phyloP scores from a whole-genome alignment of 2,329 filamentous ascomycete genomes.

The Chlorencoelia australis region DNA sequence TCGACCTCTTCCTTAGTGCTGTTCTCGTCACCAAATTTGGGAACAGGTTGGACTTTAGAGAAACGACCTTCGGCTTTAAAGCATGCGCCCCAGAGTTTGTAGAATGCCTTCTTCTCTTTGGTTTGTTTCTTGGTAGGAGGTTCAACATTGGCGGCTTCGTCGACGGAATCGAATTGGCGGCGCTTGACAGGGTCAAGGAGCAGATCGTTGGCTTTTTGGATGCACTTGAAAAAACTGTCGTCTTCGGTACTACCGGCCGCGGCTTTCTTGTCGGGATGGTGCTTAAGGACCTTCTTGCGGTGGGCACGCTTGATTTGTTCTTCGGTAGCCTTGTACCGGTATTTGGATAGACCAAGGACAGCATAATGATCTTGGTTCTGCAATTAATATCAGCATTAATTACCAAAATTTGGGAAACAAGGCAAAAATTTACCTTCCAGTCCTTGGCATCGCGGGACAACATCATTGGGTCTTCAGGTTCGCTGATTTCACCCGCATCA shows the following conservation, averaged over 20 bases:
- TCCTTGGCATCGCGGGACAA: slow-evolving; percentile 92
- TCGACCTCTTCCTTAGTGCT: slow-evolving; percentile 85
- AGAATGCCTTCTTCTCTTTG: slow-evolving; percentile 71
- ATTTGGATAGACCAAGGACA: slow-evolving; percentile 84
- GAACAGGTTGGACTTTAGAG: slow-evolving; percentile 83
- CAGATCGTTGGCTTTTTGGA: slow-evolving; percentile 93
- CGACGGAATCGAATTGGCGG: slow-evolving; percentile 92
- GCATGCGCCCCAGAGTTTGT: slow-evolving; percentile 84
- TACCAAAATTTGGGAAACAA: not conserved
- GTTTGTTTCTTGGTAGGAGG: slow-evolving; percentile 87
- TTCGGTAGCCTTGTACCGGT: slow-evolving; percentile 85
- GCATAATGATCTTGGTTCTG: slow-evolving; percentile 96
- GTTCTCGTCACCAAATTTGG: slow-evolving; percentile 73
- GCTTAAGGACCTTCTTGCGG: slow-evolving; percentile 98
- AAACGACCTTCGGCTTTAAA: slow-evolving; percentile 92
- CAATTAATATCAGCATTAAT: slow-evolving; percentile 10
- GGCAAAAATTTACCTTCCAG: slow-evolving; percentile 68
- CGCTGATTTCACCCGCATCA: slow-evolving; percentile 83
- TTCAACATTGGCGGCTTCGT: slow-evolving; percentile 86
- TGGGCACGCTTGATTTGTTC: slow-evolving; percentile 99
- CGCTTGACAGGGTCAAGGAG: slow-evolving; percentile 87
- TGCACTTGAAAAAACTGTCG: slow-evolving; percentile 99
- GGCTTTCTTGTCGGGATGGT: slow-evolving; percentile 98
- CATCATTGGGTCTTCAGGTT: slow-evolving; percentile 87
- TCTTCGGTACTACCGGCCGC: slow-evolving; percentile 79